A percentile compares a stretch with the other conserved stretches of the same genome.
These are phyloP conservation scores for Rosa multiflora DNA, from an alignment of 306 rosid genomes.

Conservation along the genomic window DNA sequence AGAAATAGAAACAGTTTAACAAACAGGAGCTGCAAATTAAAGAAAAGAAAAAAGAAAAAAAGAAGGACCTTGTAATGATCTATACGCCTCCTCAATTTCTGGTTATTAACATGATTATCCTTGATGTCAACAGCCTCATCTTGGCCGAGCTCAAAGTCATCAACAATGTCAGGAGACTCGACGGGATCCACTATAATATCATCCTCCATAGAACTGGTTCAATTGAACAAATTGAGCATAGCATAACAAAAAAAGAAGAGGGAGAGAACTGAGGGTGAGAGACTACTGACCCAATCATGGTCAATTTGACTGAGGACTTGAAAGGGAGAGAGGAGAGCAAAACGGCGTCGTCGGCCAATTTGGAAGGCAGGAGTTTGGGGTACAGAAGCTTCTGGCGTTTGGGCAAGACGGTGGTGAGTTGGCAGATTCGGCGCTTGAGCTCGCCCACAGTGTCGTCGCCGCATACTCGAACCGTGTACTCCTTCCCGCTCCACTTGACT, in stretches of 20 bases:
- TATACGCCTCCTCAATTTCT: constrained; percentile 64
- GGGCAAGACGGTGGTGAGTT: constrained; percentile 78
- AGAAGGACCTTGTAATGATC: constrained; percentile 53
- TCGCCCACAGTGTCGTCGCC: constrained; percentile 83
- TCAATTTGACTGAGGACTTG: constrained; percentile 73
- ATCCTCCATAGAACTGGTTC: constrained; percentile 74
- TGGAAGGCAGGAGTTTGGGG: constrained; percentile 70
- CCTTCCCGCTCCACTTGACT: constrained; percentile 91
- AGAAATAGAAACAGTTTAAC: too few relatives aligned
- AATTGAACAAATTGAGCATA: constrained; percentile 1
- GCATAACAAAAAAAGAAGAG: background rate
- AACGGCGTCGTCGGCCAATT: constrained; percentile 75
- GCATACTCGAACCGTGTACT: constrained; percentile 80
- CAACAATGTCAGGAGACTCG: constrained; percentile 73
- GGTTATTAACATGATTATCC: constrained; percentile 69
- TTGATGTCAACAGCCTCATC: constrained; percentile 77
- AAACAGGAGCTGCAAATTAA: too few relatives aligned
- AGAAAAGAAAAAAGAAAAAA: background rate
- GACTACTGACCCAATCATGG: constrained; percentile 72
- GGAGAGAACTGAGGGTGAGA: background rate
- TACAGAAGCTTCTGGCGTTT: constrained; percentile 89
- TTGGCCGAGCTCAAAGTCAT: constrained; percentile 81
- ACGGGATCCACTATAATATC: constrained; percentile 74
- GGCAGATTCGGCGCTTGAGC: constrained; percentile 93
- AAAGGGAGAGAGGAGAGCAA: constrained; percentile 76